Percentiles rank a stretch among this genome's conserved stretches.
Conservation (phyloP, 208 protist genomes). For the Trypanosoma boissoni region DNA sequence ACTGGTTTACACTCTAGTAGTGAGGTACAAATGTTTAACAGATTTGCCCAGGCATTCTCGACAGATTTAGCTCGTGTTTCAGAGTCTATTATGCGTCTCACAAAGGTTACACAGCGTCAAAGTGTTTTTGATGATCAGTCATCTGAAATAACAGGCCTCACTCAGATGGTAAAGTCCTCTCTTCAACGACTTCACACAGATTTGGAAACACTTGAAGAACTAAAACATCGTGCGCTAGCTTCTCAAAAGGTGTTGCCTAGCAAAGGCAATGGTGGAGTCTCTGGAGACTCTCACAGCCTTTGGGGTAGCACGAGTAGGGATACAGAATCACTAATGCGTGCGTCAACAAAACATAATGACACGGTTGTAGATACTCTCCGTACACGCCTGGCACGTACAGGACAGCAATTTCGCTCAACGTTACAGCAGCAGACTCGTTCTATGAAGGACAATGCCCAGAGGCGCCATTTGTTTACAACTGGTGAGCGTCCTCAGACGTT, state of each 20-base stretch:
- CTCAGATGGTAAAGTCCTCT: slow-evolving; percentile 74
- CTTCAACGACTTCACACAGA: slow-evolving; percentile 80
- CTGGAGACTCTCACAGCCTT: slow-evolving; percentile 22
- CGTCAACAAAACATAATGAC: slow-evolving; percentile 33
- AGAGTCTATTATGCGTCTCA: slow-evolving; percentile 77
- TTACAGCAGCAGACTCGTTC: slow-evolving; percentile 75
- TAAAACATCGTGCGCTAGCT: slow-evolving; percentile 57
- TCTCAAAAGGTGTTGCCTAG: slow-evolving; percentile 44
- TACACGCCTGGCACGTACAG: slow-evolving; percentile 62
- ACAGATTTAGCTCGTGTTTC: slow-evolving; percentile 75
- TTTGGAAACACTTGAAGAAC: slow-evolving; percentile 65
- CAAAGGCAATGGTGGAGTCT: neutral
- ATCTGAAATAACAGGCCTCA: slow-evolving; percentile 68
- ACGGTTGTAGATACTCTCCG: slow-evolving; percentile 80
- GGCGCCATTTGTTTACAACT: slow-evolving; percentile 79
- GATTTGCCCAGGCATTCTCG: slow-evolving; percentile 77
- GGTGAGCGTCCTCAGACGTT: slow-evolving; percentile 76
- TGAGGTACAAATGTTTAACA: slow-evolving; percentile 80
- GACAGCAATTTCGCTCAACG: slow-evolving; percentile 78
- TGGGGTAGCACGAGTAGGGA: slow-evolving; percentile 17
- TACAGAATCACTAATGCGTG: slow-evolving; percentile 12
- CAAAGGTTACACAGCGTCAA: slow-evolving; percentile 72
- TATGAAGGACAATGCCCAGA: slow-evolving; percentile 71
- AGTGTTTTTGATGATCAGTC: slow-evolving; percentile 90
- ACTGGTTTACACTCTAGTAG: slow-evolving; percentile 48